Conservation (phyloP, 1,284 basidiomycete genomes). For the Naganishia albida region DNA sequence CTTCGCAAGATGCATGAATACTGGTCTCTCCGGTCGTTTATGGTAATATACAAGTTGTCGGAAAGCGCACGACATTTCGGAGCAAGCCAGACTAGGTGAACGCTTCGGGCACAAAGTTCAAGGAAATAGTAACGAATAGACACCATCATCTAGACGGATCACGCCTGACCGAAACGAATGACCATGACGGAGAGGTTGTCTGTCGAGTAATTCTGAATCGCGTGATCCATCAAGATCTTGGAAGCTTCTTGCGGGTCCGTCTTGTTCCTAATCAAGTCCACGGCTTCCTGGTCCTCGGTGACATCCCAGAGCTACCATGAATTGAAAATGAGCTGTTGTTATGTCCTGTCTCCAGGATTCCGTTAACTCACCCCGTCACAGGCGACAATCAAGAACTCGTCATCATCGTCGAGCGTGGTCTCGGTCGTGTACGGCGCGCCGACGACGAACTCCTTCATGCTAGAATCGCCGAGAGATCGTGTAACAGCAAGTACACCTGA, state of each 20-base stretch:
- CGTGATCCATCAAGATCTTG: slow-evolving; percentile 75
- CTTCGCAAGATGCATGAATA: no score
- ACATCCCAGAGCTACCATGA: slow-evolving; percentile 91
- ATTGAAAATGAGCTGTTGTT: no score
- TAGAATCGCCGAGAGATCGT: slow-evolving; percentile 89
- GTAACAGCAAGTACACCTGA: slow-evolving; percentile 88
- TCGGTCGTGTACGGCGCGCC: slow-evolving; percentile 98
- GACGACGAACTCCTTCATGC: slow-evolving; percentile 99
- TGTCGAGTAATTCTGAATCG: slow-evolving; percentile 81
- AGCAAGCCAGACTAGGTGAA: no score
- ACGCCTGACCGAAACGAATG: slow-evolving; percentile 41
- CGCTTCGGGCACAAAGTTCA: no score
- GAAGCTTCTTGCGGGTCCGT: slow-evolving; percentile 82
- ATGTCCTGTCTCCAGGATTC: no score
- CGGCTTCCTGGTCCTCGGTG: slow-evolving; percentile 84
- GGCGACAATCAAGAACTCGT: slow-evolving; percentile 93
- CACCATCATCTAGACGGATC: neutral
- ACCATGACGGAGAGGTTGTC: slow-evolving; percentile 67
- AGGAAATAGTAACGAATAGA: no score
- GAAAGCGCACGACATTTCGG: no score
- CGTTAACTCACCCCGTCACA: slow-evolving; percentile 91
- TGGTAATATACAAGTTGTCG: no score
- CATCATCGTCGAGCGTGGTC: slow-evolving; percentile 82
- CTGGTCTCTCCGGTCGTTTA: no score
- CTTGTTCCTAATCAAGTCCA: slow-evolving; percentile 75